phyloP scores from a whole-genome alignment of 305 asterid species.

The Petunia hybrid region DNA sequence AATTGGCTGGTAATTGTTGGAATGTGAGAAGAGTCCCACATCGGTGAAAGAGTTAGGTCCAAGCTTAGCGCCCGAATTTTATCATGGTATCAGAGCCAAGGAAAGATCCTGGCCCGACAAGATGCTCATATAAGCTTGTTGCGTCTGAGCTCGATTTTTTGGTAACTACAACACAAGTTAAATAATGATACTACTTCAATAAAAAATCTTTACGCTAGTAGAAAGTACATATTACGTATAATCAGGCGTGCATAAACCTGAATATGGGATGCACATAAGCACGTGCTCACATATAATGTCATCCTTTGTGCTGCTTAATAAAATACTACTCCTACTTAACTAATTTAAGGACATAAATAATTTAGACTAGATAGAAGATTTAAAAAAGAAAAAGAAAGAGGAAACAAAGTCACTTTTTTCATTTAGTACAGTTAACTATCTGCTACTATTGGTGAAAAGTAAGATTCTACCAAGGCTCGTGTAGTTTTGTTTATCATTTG shows the following conservation, averaged over 20 bases:
- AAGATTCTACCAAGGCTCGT: constrained; percentile 26
- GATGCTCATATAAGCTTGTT: no score
- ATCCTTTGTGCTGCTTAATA: constrained; percentile 24
- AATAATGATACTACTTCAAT: no score
- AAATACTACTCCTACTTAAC: not conserved
- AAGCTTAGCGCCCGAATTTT: no score
- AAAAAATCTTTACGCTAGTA: no score
- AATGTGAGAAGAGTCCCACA: no score
- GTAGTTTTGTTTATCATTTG: not conserved
- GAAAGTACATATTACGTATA: no score
- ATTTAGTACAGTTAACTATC: constrained; percentile 20
- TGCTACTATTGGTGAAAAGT: constrained; percentile 1
- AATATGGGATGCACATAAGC: constrained; percentile 26
- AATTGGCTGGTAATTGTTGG: not conserved
- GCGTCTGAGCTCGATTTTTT: no score
- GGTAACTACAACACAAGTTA: no score
- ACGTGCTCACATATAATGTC: constrained; percentile 15
- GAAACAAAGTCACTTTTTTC: not conserved
- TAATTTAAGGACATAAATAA: not conserved
- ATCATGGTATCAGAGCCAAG: no score
- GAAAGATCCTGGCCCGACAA: no score
- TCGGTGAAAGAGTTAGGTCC: no score
- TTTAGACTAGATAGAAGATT: not conserved
- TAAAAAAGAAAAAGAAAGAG: not conserved
- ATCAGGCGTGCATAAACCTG: constrained; percentile 22